Base-by-base conservation (phyloP, 2,329 filamentous ascomycete genomes). In the Phyllosticta paracitricarpa region DNA sequence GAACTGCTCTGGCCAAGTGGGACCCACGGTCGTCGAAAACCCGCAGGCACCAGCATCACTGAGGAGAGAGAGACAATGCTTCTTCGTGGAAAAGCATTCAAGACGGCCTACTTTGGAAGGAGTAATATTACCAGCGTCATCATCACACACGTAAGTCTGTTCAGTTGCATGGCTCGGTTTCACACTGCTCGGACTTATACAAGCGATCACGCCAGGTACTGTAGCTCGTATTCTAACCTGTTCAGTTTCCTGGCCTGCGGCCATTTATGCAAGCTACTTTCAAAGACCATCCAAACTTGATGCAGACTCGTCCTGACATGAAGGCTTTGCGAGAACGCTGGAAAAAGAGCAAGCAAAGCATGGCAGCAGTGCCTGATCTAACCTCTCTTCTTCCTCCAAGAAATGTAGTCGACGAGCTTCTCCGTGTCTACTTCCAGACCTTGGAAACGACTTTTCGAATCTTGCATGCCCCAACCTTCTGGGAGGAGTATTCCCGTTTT, bases 51-150 rank as follows among this genome's bases (percentile, higher is more conserved):
- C 17, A 25, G 17, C 4, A 52, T 48, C 17, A 19, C 24, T 4
- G 56, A 58, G 17, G 60, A 62, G 60, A 61, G 66, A 2, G 75
- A 78, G 64, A 72, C 72, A 2, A 75, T 75, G 64, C 68, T 78
- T 56, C 73, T 79, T 54, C 67, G 76, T 62, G 76, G 76, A 0
- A 77, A 72, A 59, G 70, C 70, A 0, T 79, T 78, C 69, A 78
- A 77, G 64, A 77, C 77, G 0, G 73, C 75, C 17, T 79, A 77
- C 63, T 73, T 75, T 61, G 77, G 77, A 4, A 70, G 71, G 4
- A 77, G 75, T 4, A 75, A 76, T 63, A 66, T 75, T 2, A 69
- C 74, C 61, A 71, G 68, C 62, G 54, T 55, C 56, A 63, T 70
- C 10, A 67, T 74, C 10, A 67, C 66, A 10, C 69, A 72, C 66